Conservation (phyloP, 495 filamentous ascomycete genomes). For the Diplogelasinospora grovesii region DNA sequence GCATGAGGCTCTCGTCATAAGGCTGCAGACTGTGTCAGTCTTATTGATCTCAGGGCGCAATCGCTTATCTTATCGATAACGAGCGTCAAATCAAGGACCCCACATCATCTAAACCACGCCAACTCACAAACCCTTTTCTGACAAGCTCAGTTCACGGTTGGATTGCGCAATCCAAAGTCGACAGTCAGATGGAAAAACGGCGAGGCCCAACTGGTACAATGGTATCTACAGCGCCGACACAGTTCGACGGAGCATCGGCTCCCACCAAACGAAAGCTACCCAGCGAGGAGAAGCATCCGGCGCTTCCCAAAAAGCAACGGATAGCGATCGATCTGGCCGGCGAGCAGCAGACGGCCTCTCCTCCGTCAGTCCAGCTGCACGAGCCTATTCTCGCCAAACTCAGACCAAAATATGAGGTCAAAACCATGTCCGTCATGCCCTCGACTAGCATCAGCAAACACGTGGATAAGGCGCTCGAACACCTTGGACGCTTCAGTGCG, state of each 20-base stretch:
- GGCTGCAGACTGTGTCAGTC: too few species aligned
- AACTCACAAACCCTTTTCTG: too few species aligned
- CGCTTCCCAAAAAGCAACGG: constrained; percentile 15
- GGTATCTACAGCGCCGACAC: background rate
- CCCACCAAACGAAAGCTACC: constrained; percentile 16
- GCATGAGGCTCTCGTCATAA: too few species aligned
- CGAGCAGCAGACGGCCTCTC: constrained; percentile 1
- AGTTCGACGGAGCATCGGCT: background rate
- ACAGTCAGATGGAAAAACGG: too few species aligned
- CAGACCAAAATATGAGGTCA: constrained; percentile 29
- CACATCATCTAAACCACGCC: too few species aligned
- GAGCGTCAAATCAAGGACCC: too few species aligned
- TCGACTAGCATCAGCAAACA: constrained; percentile 51
- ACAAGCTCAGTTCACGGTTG: too few species aligned
- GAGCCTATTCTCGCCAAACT: constrained; percentile 22
- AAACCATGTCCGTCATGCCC: constrained; percentile 42
- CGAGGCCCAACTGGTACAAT: too few species aligned
- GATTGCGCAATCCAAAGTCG: too few species aligned
- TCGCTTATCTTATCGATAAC: too few species aligned
- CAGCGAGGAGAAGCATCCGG: constrained; percentile 8
- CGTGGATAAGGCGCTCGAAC: constrained; percentile 37
- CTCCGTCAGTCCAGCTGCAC: constrained; percentile 16
- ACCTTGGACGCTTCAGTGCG: constrained; percentile 31
- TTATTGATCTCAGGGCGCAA: too few species aligned
- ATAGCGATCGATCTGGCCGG: background rate